These are phyloP conservation scores for Rugonectria rugulosa DNA, from an alignment of 2,329 filamentous ascomycete species.

Conservation along the genomic window DNA sequence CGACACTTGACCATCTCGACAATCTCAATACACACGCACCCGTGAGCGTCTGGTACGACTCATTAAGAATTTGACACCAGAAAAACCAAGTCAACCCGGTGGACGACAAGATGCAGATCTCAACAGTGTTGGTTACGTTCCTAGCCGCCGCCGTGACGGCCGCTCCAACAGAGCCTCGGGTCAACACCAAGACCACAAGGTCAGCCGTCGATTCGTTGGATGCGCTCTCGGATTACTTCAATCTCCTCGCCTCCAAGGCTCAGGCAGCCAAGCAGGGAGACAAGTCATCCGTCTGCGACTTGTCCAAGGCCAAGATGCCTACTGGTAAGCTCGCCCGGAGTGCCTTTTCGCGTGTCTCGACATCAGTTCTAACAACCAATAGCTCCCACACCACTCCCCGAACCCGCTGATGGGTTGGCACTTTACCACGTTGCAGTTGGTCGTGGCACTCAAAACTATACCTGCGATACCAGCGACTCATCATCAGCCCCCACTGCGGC, in stretches of 20 bases:
- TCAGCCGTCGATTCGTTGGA: slow-evolving; percentile 50
- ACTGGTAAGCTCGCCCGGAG: slow-evolving; percentile 50
- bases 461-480: slow-evolving; percentile 70
- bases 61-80: background rate
- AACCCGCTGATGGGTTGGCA: slow-evolving; percentile 64
- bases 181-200: slow-evolving; percentile 47
- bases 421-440: slow-evolving; percentile 85
- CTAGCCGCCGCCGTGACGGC: slow-evolving; percentile 55
- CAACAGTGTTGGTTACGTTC: slow-evolving; percentile 55
- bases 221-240: slow-evolving; percentile 67
- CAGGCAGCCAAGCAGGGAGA: slow-evolving; percentile 53
- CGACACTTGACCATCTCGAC: slow-evolving; percentile 17
- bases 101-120: slow-evolving; percentile 57
- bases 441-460: slow-evolving; percentile 94
- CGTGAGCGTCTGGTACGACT: slow-evolving; percentile 16
- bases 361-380: slow-evolving; percentile 32
- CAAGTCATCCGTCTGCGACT: slow-evolving; percentile 58
- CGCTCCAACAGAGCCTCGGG: slow-evolving; percentile 51
- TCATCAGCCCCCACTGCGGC: slow-evolving; percentile 67
- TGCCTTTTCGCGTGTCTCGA: background rate
- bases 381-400: slow-evolving; percentile 67
- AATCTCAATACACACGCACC: no score
- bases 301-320: slow-evolving; percentile 61
- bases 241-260: slow-evolving; percentile 63
- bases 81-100: slow-evolving; percentile 15